These are phyloP conservation scores for Rhypophila decipiens DNA, from an alignment of 495 filamentous ascomycete genomes.

Conservation along the genomic window DNA sequence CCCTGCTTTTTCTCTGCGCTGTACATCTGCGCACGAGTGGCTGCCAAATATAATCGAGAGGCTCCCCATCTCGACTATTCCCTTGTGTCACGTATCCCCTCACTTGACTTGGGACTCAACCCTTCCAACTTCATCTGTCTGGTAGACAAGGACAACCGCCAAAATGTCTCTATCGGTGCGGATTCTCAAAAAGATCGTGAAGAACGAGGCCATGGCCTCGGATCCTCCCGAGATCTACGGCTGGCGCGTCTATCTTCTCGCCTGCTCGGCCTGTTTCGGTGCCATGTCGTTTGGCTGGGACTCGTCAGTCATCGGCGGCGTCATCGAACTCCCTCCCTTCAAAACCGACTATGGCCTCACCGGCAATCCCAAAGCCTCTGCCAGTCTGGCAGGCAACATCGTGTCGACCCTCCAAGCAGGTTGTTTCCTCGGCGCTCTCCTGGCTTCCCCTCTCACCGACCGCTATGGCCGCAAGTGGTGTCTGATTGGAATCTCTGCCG, in stretches of 20 bases:
- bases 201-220: constrained; percentile 71
- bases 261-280: constrained; percentile 69
- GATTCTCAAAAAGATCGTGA: constrained; percentile 59
- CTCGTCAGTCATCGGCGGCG: constrained; percentile 61
- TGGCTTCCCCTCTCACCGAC: constrained; percentile 31
- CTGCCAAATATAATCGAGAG: too few species aligned
- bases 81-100: too few species aligned
- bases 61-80: too few species aligned
- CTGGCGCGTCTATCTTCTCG: constrained; percentile 65
- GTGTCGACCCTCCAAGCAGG: constrained; percentile 52
- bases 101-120: not conserved
- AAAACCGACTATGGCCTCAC: constrained; percentile 36
- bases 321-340: constrained; percentile 46
- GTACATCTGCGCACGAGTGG: too few species aligned
- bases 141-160: constrained; percentile 3
- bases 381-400: constrained; percentile 40
- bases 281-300: constrained; percentile 68
- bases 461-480: constrained; percentile 47
- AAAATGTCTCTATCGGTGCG: constrained; percentile 19
- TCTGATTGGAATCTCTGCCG: constrained; percentile 49
- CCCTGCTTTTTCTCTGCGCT: too few species aligned
- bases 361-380: constrained; percentile 17
- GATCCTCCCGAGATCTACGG: constrained; percentile 74
- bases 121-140: not conserved
- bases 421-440: constrained; percentile 41